Evolutionary conservation across 192 early-diverging fungal genomes (phyloP), one percentile per base, ranked within the genome.

Genomic region (Phlyctochytrium planicorne): DNA sequence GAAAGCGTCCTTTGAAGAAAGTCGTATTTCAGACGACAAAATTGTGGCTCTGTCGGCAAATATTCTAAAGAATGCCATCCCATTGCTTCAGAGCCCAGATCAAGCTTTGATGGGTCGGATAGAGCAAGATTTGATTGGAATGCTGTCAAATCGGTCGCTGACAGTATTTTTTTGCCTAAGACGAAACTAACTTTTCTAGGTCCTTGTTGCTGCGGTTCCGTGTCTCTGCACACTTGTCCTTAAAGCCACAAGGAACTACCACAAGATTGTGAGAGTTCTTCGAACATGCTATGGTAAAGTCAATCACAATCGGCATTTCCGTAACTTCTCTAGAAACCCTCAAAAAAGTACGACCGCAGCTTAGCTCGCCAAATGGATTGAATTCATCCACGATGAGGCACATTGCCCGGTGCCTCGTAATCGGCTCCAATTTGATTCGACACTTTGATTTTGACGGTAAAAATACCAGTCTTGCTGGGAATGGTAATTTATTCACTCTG

Each of bases 391-490:
- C 10, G 55, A 20, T 57, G 63, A 40, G 70, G 12, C 53, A 53
- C 3, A 70, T 75, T 36, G 75, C 72, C 57, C 84, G 91, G 31
- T 81, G 93, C n/a, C 74, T 93, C 59, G 83, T 91, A 6, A 84
- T 97, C 33, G 79, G 84, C 6, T 88, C 89, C 16, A 72, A 91
- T 47, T 63, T 92, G 3, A 88, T 89, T 47, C 83, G 89, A 30
- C 72, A 93, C 62, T 94, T 91, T 84, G 84, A 91, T 55, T 94
- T 95, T 82, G 91, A 93, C 23, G 37, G 23, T 17, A 34, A 65
- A 14, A 47, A 75, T 33, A 60, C 20, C 33, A 70, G 70, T 68
- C 10, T 23, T 16, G 40, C 59, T 40, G 0, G 63, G 66, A 23
- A 50, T 17, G 52, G 24, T 6, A 37, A 47, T 30, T 29, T 59